Conservation (phyloP, 1,284 basidiomycete genomes). For the Ganoderma boninense region DNA sequence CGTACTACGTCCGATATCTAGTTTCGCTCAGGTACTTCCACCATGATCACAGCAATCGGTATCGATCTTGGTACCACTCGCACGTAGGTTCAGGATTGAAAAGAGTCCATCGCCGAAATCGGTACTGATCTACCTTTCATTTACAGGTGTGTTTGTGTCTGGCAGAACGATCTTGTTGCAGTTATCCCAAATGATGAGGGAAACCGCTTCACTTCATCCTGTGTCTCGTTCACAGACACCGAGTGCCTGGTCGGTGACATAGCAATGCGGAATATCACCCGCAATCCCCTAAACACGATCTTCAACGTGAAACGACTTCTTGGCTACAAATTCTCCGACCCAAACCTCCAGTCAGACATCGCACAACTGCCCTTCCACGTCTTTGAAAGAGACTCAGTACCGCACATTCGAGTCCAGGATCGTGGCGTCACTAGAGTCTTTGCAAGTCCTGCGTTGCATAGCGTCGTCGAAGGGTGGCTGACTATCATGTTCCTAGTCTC, state of each 20-base stretch:
- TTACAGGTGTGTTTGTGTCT: conserved; percentile 88
- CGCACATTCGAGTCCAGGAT: conserved; percentile 89
- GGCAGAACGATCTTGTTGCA: conserved; percentile 96
- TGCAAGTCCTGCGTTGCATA: conserved; percentile 56
- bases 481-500: conserved; percentile 60
- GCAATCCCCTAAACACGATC: conserved; percentile 55
- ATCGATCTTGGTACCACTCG: conserved; percentile 93
- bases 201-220: conserved; percentile 88
- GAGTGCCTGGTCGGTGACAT: too few relatives aligned
- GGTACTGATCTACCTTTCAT: neutral
- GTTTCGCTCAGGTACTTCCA: too few relatives aligned
- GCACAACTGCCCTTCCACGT: conserved; percentile 97
- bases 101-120: conserved; percentile 57
- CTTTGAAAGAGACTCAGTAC: conserved; percentile 84
- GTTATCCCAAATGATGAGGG: conserved; percentile 98
- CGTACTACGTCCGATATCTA: neutral
- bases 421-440: conserved; percentile 93
- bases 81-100: conserved; percentile 63
- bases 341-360: conserved; percentile 92
- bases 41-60: conserved; percentile 61
- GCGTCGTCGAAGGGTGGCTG: conserved; percentile 7
- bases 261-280: too few relatives aligned
- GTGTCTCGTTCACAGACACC: conserved; percentile 48
- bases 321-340: conserved; percentile 84
- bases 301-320: conserved; percentile 91